phyloP scores from a whole-genome alignment of 805 yeast species.

The Kluyveromyces aestuarii region DNA sequence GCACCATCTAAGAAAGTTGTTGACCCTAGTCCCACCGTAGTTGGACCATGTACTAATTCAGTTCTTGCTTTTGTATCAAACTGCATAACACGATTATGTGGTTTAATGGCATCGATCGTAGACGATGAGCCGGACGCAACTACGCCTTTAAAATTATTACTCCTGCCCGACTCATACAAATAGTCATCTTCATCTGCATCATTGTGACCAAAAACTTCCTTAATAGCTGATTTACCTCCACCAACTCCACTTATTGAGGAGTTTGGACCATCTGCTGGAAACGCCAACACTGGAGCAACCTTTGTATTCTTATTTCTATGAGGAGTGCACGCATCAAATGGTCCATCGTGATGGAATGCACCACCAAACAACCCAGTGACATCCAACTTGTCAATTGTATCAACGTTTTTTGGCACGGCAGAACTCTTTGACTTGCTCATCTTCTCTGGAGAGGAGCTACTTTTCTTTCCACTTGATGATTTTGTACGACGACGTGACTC shows the following conservation, averaged over 20 bases:
- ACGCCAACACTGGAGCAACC: conserved; percentile 89
- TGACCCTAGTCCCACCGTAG: conserved; percentile 83
- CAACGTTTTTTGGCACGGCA: conserved; percentile 60
- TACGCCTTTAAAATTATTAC: not conserved
- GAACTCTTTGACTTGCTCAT: conserved; percentile 33
- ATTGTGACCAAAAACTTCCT: conserved; percentile 67
- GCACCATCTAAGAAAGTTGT: conserved; percentile 94
- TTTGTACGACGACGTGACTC: conserved; percentile 12
- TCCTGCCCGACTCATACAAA: conserved; percentile 13
- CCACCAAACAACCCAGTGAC: conserved; percentile 93
- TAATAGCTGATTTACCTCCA: conserved; percentile 54
- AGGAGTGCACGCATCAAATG: conserved; percentile 97
- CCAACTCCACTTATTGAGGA: conserved; percentile 67
- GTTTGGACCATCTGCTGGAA: conserved; percentile 94
- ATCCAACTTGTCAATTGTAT: conserved; percentile 89
- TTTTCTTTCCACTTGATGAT: conserved; percentile 13
- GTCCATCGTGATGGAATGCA: conserved; percentile 97
- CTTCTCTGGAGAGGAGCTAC: conserved; percentile 18
- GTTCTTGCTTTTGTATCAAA: conserved; percentile 67
- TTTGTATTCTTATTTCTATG: conserved; percentile 73
- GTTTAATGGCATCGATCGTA: conserved; percentile 38
- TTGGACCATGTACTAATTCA: conserved; percentile 72
- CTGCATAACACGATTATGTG: conserved; percentile 40
- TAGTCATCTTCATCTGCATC: conserved; percentile 41
- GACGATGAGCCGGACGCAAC: conserved; percentile 10